Evolutionary conservation across 192 early-diverging fungal species (phyloP), one percentile per base, ranked within the genome.

Genomic region (Thoreauomyces humboldtii): DNA sequence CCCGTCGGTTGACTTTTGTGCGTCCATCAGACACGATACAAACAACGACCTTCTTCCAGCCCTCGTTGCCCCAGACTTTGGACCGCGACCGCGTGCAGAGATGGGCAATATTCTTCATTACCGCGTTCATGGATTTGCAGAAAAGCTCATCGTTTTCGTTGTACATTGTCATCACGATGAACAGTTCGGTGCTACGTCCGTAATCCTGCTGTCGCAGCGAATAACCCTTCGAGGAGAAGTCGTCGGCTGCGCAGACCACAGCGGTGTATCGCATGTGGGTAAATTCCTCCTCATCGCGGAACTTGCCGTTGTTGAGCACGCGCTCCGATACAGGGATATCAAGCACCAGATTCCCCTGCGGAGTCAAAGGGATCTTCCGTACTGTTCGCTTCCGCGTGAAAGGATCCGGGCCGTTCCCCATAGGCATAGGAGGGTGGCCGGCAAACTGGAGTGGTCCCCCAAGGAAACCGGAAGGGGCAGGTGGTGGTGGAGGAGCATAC

Each of bases 181-280:
- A 92, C 43, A 96, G 66, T 74, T 96, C 93, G 1, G 93, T 96
- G 36, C 86, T 65, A 61, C 92, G 80, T 37, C 83, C 76, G 67
- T 86, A 71, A 47, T 91, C 77, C 56, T 84, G 79, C 52, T 84
- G 94, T n/a, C 88, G 69, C 27, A 91, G 77, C 12, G 77, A 77
- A 72, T 87, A 91, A 14, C 86, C 85, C 29, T 79, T 67, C 11
- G 71, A 44, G 7, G 66, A 19, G 74, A 91, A 91, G 29, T 95
- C 84, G 67, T 95, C 85, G 4, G 94, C 88, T 65, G 93, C 87
- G 73, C 86, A 88, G 12, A 92, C 93, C 11, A 86, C 89, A 2
- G 94, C 91, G 0, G 95, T 98, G 79, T 99, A 99, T 25, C 95
- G 84, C 82, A 95, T 86, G 67, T 95, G 86, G 15, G 92, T 92